A percentile compares a stretch with the other conserved stretches of the same genome.
phyloP scores from a whole-genome alignment of 2,329 filamentous ascomycete genomes.

The Claviceps maximensis region DNA sequence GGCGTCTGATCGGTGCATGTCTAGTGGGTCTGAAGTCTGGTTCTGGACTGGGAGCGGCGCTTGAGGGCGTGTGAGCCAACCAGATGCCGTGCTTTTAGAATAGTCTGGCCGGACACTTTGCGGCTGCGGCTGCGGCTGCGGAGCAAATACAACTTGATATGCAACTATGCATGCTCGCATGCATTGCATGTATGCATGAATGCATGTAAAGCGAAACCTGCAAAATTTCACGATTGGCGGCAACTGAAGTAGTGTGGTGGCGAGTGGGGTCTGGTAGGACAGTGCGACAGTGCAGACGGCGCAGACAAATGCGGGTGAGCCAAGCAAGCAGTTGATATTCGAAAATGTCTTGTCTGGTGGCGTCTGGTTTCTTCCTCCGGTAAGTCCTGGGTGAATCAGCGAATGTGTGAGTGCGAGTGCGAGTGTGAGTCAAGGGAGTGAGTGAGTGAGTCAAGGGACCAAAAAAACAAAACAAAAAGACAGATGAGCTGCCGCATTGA shows the following conservation, averaged over 20 bases:
- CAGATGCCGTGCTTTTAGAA: too few relatives aligned
- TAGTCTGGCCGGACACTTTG: background rate
- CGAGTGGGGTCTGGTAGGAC: constrained; percentile 2
- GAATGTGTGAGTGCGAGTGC: too few relatives aligned
- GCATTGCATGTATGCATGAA: background rate
- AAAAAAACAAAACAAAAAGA: too few relatives aligned
- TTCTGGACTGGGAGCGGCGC: background rate
- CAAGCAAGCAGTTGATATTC: background rate
- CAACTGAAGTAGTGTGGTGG: constrained; percentile 2
- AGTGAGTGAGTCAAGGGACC: background rate
- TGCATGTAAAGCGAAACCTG: background rate
- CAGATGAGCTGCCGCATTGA: background rate
- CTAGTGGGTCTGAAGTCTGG: background rate
- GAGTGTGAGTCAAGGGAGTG: too few relatives aligned
- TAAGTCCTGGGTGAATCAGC: too few relatives aligned
- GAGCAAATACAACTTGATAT: background rate
- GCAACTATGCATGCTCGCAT: background rate
- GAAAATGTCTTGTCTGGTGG: too few relatives aligned
- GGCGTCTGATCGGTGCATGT: too few relatives aligned
- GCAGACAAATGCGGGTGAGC: background rate
- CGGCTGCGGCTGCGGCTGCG: background rate
- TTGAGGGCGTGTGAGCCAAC: background rate
- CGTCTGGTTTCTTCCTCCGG: too few relatives aligned
- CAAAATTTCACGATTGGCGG: too few relatives aligned
- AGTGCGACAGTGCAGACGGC: background rate